Evolutionary conservation across 306 rosid genomes (phyloP).

Genomic region (Cucurbita moschata): DNA sequence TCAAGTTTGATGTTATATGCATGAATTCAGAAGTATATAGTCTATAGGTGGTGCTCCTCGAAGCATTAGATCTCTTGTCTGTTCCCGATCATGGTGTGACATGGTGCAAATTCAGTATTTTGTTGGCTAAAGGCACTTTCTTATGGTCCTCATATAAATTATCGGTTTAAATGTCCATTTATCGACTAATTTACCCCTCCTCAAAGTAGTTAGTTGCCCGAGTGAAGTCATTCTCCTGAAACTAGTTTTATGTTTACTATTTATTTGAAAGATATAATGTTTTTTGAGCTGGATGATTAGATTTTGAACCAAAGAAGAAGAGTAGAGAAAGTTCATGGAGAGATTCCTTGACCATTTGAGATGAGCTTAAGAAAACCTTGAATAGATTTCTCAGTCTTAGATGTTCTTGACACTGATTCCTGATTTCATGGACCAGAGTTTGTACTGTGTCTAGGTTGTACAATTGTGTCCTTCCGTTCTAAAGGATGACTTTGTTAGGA

Average conservation of each 20-base stretch:
- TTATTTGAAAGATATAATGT: background rate
- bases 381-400: background rate
- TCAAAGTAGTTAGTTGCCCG: background rate
- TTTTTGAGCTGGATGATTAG: background rate
- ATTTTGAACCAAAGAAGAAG: background rate
- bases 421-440: background rate
- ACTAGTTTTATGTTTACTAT: background rate
- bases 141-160: background rate
- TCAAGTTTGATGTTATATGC: background rate
- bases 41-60: background rate
- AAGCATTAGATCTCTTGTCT: background rate
- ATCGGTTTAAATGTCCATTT: background rate
- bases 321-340: background rate
- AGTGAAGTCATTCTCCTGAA: background rate
- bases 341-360: background rate
- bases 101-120: background rate
- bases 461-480: too few relatives aligned
- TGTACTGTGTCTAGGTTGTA: too few relatives aligned
- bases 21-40: background rate
- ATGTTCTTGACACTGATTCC: background rate
- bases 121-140: background rate
- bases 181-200: background rate
- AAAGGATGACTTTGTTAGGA: background rate
- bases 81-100: background rate
- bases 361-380: background rate